phyloP scores from a whole-genome alignment of 306 rosid genomes.

The Trifolium fragiferum region DNA sequence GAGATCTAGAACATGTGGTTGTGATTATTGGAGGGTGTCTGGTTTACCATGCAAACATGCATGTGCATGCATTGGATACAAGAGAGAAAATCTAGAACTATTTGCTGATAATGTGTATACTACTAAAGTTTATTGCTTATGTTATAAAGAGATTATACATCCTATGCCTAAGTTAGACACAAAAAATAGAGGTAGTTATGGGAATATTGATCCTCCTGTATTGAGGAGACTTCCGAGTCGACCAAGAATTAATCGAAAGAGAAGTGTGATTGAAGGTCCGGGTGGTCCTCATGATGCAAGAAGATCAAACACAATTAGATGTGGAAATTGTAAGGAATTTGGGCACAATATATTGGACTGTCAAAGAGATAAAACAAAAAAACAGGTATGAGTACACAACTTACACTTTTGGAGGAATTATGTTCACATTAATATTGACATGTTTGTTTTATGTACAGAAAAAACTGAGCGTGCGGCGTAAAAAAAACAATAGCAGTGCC shows the following conservation, averaged over 20 bases:
- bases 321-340: conserved; percentile 12
- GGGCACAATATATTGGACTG: not conserved
- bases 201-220: no score
- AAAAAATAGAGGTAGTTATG: not conserved
- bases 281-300: not conserved
- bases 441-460: no score
- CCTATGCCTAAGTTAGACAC: not conserved
- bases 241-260: no score
- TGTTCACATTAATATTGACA: no score
- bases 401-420: not conserved
- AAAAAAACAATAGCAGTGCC: no score
- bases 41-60: no score
- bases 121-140: not conserved
- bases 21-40: no score
- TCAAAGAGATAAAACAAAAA: not conserved
- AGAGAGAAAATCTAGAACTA: not conserved
- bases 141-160: not conserved
- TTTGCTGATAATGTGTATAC: not conserved
- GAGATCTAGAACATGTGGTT: no score
- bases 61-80: no score
- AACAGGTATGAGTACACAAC: not conserved
- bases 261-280: no score
- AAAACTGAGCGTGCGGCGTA: no score
- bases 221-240: no score
- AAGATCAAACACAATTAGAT: not conserved